Evolutionary conservation across 768 basidiomycete genomes (phyloP), one percentile per base, ranked within the genome.

Genomic region (Clavulina sp.): DNA sequence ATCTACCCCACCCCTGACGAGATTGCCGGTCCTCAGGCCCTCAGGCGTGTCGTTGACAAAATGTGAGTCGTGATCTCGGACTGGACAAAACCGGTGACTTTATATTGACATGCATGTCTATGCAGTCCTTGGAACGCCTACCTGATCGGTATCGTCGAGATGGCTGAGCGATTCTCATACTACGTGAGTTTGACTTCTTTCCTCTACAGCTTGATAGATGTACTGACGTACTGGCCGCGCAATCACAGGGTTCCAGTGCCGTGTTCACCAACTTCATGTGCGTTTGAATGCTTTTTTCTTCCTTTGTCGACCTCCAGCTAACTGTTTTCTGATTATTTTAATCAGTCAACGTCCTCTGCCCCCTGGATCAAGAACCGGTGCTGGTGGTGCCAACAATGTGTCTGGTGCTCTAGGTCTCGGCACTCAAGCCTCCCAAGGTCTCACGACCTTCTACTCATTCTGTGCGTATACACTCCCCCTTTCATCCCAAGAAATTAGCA

Each of bases 391-490:
- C n/a, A 26, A 48, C 32, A 23, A 29, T 19, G 41, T 41, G 9
- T 54, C 56, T 18, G 56, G 56, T 19, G 56, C 56, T 18, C 50
- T 57, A 4, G 56, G 56, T 32, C 49, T 54, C n/a, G 56, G 56
- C 5, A 54, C 50, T 29, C 50, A 55, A 5, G 56, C 56, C 5
- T 31, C 51, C 6, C 43, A 40, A 9, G 54, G 54, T 24, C 38
- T 53, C 23, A 62, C 59, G 19, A 60, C 60, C 9, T 61, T 60
- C 56, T 59, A 60, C 50, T 52, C 52, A 36, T 61, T 63, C 57
- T 61, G 58, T 56, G 54, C 53, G 9, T 62, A 56, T 51, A 49
- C 53, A 31, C 47, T 51, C 52, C 41, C 44, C 29, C 30, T n/a
- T n/a, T n/a, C n/a, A n/a, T n/a, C n/a, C n/a, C 41, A n/a, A n/a